Evolutionary conservation across 2,329 filamentous ascomycete species (phyloP), one percentile per base, ranked within the genome.

Genomic region (Ascochyta lentis): DNA sequence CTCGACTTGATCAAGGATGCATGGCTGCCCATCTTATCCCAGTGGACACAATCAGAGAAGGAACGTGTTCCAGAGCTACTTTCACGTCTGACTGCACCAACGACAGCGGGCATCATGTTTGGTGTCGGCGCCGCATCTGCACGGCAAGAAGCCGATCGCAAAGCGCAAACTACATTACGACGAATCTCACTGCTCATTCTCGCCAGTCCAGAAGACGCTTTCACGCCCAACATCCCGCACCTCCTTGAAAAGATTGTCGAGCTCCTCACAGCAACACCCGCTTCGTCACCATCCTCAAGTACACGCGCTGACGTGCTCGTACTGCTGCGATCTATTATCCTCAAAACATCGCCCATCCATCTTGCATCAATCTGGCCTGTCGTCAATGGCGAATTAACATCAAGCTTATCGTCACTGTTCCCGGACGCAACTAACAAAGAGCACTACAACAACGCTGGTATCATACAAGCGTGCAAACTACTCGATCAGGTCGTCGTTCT

Each of bases 51-150:
- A 13, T 86, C 86, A 15, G 95, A 99, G 74, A 97, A 96, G 76
- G 93, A 97, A 51, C 87, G 90, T 42, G 84, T 99, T 77, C 81
- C 88, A 0, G 95, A 99, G 59, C 80, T 97, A 4, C 77, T 98
- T 8, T 82, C 85, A 34, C 89, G 92, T 19, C 84, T 99, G 59
- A 88, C 88, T 6, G 85, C 93, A 4, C 95, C 95, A 6, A 92
- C 93, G 1, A 94, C 93, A 13, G 95, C 96, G 0, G 95, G 95
- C 8, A 96, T 99, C 65, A 94, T 99, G 72, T 99, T 99, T 69
- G 95, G 95, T n/a, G 95, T 99, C 0, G 96, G 96, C 10, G 95
- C 95, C 6, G 92, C 91, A 22, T 96, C 93, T 39, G 95, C 95
- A 33, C 85, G 95, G 55, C 84, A 96, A n/a, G 95, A 99, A 77